Evolutionary conservation across 768 basidiomycete genomes (phyloP).

Genomic region (Amanita polypyramis): DNA sequence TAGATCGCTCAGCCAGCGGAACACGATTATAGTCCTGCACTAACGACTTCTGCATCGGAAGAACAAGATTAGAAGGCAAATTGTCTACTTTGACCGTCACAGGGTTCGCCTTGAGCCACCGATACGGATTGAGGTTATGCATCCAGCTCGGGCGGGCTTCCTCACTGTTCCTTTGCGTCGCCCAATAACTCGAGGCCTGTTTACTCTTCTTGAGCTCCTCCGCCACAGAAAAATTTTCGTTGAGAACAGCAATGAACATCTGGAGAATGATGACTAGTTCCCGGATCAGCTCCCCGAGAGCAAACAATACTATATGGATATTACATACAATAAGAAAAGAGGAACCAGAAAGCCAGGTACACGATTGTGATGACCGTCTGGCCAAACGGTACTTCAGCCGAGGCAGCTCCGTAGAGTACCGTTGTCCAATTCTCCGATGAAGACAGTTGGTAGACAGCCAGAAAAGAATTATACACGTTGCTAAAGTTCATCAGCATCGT

Average conservation of each 20-base stretch:
- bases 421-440: constrained; percentile 94
- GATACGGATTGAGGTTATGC: constrained; percentile 74
- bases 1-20: not conserved
- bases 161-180: constrained; percentile 41
- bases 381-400: constrained; percentile 49
- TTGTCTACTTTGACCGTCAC: constrained; percentile 62
- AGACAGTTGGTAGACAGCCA: constrained; percentile 82
- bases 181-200: constrained; percentile 67
- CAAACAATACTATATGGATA: not conserved
- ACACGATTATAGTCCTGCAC: constrained; percentile 42
- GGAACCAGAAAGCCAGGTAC: constrained; percentile 75
- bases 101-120: constrained; percentile 68
- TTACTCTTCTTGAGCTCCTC: constrained; percentile 81
- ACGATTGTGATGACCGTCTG: constrained; percentile 64
- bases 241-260: constrained; percentile 96
- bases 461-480: constrained; percentile 74
- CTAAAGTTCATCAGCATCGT: constrained; percentile 60
- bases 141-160: constrained; percentile 53
- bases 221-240: constrained; percentile 89
- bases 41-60: constrained; percentile 72
- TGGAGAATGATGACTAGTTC: constrained; percentile 79
- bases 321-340: constrained; percentile 82
- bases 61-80: constrained; percentile 59
- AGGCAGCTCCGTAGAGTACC: constrained; percentile 51
- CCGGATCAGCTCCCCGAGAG: not conserved